Conservation (phyloP, 768 basidiomycete species). For the Russula ochroleuca region DNA sequence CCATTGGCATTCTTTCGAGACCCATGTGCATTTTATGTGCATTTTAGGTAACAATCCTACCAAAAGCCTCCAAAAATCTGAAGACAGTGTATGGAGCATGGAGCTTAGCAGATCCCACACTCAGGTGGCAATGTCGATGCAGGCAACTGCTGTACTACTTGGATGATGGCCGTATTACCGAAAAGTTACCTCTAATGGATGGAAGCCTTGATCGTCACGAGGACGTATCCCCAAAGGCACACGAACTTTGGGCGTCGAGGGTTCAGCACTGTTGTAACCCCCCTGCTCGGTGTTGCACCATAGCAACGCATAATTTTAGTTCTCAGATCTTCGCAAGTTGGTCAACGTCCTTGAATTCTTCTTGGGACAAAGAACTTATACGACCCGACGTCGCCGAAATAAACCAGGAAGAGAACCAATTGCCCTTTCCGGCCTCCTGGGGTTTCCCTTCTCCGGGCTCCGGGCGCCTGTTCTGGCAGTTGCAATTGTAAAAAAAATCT, state of each 20-base stretch:
- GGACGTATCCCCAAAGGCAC: background rate
- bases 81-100: no score
- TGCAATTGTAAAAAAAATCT: background rate
- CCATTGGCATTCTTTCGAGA: background rate
- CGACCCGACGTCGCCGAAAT: background rate
- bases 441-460: background rate
- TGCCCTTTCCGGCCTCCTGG: conserved; percentile 3
- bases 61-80: no score
- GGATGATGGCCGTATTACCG: background rate
- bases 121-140: background rate
- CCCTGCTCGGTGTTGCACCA: background rate
- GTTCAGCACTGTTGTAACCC: background rate
- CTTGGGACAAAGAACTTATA: background rate
- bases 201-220: background rate
- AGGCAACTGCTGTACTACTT: background rate
- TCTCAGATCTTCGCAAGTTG: background rate
- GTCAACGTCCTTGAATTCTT: background rate
- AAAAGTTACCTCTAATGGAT: background rate
- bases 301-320: background rate
- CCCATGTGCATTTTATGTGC: background rate
- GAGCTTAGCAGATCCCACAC: background rate
- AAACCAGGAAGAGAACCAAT: background rate
- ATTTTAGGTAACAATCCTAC: no score
- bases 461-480: background rate
- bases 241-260: no score